Conservation (phyloP, 2,329 filamentous ascomycete species). For the Alternaria panax region DNA sequence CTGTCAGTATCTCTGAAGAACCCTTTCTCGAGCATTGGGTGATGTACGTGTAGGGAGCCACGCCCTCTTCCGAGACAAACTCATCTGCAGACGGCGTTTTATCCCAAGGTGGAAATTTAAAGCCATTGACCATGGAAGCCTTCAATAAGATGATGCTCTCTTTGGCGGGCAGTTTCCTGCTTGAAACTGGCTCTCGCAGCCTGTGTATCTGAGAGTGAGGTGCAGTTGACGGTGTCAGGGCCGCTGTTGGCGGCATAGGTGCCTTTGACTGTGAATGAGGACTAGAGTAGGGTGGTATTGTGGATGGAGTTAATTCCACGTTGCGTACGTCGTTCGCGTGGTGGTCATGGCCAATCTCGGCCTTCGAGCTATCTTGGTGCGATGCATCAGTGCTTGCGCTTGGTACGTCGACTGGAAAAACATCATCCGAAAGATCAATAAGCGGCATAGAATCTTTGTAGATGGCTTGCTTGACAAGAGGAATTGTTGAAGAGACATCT, state of each 20-base stretch:
- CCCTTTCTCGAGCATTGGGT: slow-evolving; percentile 33
- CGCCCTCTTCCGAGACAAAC: slow-evolving; percentile 65
- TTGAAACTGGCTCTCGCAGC: slow-evolving; percentile 60
- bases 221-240: slow-evolving; percentile 12
- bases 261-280: background rate
- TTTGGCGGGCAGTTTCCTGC: slow-evolving; percentile 68
- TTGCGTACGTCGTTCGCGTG: background rate
- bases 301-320: background rate
- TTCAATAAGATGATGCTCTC: slow-evolving; percentile 81
- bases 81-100: slow-evolving; percentile 67
- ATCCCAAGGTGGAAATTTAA: slow-evolving; percentile 83
- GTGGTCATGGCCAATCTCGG: background rate
- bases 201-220: slow-evolving; percentile 40
- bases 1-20: slow-evolving; percentile 9
- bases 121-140: slow-evolving; percentile 81
- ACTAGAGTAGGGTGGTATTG: background rate
- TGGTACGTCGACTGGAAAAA: background rate
- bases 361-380: slow-evolving; percentile 16
- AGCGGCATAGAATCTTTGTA: slow-evolving; percentile 7
- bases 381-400: slow-evolving; percentile 20
- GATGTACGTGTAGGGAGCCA: slow-evolving; percentile 65
- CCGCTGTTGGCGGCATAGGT: background rate
- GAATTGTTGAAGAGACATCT: background rate
- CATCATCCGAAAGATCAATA: slow-evolving; percentile 13
- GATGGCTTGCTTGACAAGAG: background rate